A percentile compares a stretch with the other conserved stretches of the same genome.
phyloP scores from a whole-genome alignment of 2,329 filamentous ascomycete species.

The Epichloe baconii region DNA sequence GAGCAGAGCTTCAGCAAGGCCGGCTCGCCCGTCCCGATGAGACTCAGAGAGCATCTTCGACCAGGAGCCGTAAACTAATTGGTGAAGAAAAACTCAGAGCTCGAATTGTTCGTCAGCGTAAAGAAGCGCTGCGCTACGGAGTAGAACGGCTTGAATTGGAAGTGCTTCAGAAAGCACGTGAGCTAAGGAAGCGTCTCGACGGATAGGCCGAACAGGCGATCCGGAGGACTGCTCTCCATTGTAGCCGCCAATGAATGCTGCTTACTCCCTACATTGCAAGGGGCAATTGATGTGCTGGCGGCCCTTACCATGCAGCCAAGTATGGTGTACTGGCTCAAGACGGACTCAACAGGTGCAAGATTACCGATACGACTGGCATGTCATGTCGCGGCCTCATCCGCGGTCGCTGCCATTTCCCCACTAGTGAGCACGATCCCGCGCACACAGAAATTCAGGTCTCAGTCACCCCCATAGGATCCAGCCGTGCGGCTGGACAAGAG shows the following conservation, averaged over 20 bases:
- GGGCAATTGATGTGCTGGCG: background rate
- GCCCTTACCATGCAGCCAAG: background rate
- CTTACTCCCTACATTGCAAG: background rate
- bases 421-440: background rate
- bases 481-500: background rate
- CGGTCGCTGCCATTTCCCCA: background rate
- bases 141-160: conserved; percentile 78
- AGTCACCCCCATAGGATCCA: background rate
- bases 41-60: conserved; percentile 4
- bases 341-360: background rate
- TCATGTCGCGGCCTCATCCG: background rate
- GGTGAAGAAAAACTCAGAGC: conserved; percentile 37
- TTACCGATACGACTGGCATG: background rate
- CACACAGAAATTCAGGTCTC: background rate
- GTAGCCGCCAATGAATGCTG: background rate
- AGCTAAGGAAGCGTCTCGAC: conserved; percentile 39
- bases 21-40: conserved; percentile 27
- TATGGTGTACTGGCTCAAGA: background rate
- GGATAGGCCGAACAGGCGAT: conserved; percentile 8
- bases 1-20: conserved; percentile 72
- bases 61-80: conserved; percentile 31
- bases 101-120: conserved; percentile 60
- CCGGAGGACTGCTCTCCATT: background rate
- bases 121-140: conserved; percentile 74
- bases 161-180: conserved; percentile 60